These are phyloP conservation scores for Blastobotrys capitulatus DNA, from an alignment of 1,139 yeast species.

Conservation along the genomic window DNA sequence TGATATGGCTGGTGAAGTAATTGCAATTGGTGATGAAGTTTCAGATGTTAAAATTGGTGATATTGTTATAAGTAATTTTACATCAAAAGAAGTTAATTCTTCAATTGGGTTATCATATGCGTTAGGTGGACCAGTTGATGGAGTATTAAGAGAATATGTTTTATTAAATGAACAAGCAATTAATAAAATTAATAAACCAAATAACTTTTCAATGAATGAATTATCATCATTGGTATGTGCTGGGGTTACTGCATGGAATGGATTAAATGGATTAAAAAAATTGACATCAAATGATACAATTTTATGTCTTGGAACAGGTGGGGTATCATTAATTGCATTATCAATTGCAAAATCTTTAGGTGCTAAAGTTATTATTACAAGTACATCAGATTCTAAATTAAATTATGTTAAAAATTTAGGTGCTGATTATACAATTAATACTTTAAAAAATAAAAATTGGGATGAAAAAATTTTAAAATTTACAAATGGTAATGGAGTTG, in stretches of 20 bases:
- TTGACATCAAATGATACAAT: conserved; percentile 17
- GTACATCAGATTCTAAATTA: conserved; percentile 19
- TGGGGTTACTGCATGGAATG: conserved; percentile 20
- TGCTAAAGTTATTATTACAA: conserved; percentile 17
- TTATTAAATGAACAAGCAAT: conserved; percentile 11
- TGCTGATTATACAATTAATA: conserved; percentile 16
- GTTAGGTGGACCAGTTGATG: conserved; percentile 18
- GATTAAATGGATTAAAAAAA: conserved; percentile 14
- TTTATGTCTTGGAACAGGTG: conserved; percentile 19
- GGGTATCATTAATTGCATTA: conserved; percentile 18
- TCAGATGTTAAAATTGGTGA: conserved; percentile 13
- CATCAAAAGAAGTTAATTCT: background rate
- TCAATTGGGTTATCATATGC: background rate
- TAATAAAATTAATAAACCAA: conserved; percentile 8
- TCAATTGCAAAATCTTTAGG: conserved; percentile 20
- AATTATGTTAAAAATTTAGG: conserved; percentile 8
- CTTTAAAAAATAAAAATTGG: conserved; percentile 15
- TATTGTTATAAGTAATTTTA: conserved; percentile 16
- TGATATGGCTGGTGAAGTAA: conserved; percentile 19
- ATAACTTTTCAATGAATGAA: conserved; percentile 13
- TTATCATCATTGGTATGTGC: conserved; percentile 17
- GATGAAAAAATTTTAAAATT: conserved; percentile 13
- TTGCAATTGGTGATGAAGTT: conserved; percentile 16
- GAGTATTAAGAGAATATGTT: conserved; percentile 17
- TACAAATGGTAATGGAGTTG: conserved; percentile 15